Conservation (phyloP, 2,329 filamentous ascomycete species). For the Lizonia empirigonia region DNA sequence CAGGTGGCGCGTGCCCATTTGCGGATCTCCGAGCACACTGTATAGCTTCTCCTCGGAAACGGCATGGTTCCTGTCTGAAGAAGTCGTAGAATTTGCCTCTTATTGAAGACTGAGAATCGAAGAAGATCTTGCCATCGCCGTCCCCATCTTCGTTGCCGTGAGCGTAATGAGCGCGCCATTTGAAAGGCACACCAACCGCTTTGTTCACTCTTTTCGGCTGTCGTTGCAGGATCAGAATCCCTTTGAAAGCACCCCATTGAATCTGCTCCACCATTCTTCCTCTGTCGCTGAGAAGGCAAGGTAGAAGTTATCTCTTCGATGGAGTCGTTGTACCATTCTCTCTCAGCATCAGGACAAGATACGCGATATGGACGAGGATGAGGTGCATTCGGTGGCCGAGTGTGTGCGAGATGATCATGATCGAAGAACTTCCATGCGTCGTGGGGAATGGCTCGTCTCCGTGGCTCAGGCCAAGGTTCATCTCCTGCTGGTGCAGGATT, state of each 20-base stretch:
- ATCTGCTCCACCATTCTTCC: constrained; percentile 3
- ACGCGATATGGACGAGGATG: not conserved
- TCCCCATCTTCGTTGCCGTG: not conserved
- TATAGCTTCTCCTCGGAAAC: not conserved
- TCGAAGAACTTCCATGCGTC: not conserved
- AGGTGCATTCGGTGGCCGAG: not conserved
- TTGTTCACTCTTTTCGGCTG: not conserved
- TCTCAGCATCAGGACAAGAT: not conserved
- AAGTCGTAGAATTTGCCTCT: not conserved
- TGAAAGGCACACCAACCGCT: not conserved
- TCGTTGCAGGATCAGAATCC: not conserved
- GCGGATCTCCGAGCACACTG: constrained; percentile 2
- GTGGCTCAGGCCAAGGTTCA: not conserved
- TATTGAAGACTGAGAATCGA: not conserved
- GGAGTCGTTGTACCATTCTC: not conserved
- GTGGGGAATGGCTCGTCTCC: not conserved
- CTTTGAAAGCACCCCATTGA: not conserved
- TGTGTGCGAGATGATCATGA: not conserved
- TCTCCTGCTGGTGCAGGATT: not conserved
- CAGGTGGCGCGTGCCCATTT: not conserved
- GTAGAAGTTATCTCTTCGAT: not conserved
- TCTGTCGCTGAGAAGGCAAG: constrained; percentile 4
- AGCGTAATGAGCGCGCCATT: not conserved
- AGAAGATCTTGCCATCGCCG: not conserved
- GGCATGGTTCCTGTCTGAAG: not conserved